Base-by-base conservation (phyloP, 1,139 yeast genomes). In the Saccharomyces uvarum region DNA sequence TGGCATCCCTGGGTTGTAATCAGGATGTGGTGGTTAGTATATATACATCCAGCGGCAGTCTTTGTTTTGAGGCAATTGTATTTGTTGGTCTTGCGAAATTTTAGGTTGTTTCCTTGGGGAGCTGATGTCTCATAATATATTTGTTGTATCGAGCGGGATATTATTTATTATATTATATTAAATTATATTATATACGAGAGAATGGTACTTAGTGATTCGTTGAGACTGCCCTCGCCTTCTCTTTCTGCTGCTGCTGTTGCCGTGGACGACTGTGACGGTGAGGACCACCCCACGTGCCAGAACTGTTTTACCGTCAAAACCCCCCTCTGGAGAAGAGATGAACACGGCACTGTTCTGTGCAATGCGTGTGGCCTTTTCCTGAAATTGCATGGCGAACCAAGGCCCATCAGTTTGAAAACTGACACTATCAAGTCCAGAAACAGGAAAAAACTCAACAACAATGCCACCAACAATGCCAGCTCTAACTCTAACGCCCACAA, bases 321-420 rank as follows among this genome's bases (percentile, higher is more conserved):
- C 0, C 97, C 97, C 0, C 75, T 90, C 19, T 90, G 97, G 97
- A 79, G 97, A 70, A 76, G 97, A 61, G 96, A 89, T 70, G 96
- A 87, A 66, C 80, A 87, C 8, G 97, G 97, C 27, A 95, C 88
- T 65, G 95, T 88, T 14, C 77, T 90, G 53, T 90, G 97, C 70
- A 90, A 90, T 72, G 97, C 97, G 2, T 90, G 97, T 74, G 97
- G 97, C 0, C 76, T 90, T 52, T 90, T 90, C 64, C 75, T 89
- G 58, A 90, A 90, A 71, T 77, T 90, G 46, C 97, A 90, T 66
- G 96, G 96, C 29, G 79, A 95, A 51, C 86, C 96, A 29, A 77
- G 97, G 63, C 97, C 97, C 3, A 88, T 88, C 55, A 83, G 89
- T 31, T 75, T 89, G 62, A 89, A 89, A 66, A 88, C 95, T 5